Base-by-base conservation (phyloP, 257 asterid species). In the Rauvolfia tetraphylla region DNA sequence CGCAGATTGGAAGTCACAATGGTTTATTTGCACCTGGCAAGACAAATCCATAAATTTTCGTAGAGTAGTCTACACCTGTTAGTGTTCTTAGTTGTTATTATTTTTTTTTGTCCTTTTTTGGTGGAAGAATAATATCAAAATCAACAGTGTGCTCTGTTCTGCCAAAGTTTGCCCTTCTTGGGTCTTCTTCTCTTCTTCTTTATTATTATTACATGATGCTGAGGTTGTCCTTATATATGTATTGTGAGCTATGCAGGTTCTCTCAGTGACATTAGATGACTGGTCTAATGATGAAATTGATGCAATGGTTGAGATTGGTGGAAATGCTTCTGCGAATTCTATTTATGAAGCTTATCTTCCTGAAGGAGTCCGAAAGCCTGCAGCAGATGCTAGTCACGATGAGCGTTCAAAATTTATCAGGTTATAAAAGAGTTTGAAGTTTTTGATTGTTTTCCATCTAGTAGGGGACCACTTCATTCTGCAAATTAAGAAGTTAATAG, bases 311-410 rank as follows among this genome's bases (percentile, higher is more conserved):
- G 99, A 95, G 88, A 94, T 95, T 68, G 98, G 99, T 46, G 99
- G 99, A 83, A 95, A 95, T 86, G 91, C 88, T 51, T 85, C 97
- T 29, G 99, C 99, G 68, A 95, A 95, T 86, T 93, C 99, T 83
- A 95, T 91, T 51, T 95, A 95, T 69, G 99, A 95, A 86, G 98
- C 99, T 81, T 89, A 95, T 80, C 74, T 93, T 80, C 99, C 98
- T 51, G 88, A 90, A 87, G 97, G 97, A 68, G 88, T 89, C 75
- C 77, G 88, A 61, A 95, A 95, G 87, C 97, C 95, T 69, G 87
- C 90, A 81, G 92, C 97, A 51, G 88, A 91, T 76, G 88, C 98
- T 77, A 62, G 88, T 78, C 97, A 88, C 4, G 97, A 91, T 39
- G 91, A 76, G 79, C 97, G 98, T 42, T 78, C 99, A n/a, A 86